Conservation (phyloP, 2,329 filamentous ascomycete species). For the Ciborinia camelliae region DNA sequence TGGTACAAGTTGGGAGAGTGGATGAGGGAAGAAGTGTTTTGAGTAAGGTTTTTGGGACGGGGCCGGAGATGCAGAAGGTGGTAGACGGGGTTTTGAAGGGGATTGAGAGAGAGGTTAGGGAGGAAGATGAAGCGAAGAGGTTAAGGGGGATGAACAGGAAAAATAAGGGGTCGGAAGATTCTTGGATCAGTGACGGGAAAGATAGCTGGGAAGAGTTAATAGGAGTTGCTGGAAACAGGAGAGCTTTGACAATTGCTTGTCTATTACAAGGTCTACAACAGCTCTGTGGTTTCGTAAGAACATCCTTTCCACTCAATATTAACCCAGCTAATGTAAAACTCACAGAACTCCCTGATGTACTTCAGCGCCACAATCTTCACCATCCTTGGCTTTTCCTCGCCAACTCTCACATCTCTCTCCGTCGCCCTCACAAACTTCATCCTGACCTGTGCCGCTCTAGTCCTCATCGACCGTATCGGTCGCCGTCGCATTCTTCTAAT, state of each 20-base stretch:
- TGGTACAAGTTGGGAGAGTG: conserved; percentile 65
- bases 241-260: conserved; percentile 81
- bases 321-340: conserved; percentile 14
- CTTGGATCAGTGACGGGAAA: conserved; percentile 30
- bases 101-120: conserved; percentile 72
- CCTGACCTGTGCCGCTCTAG: conserved; percentile 71
- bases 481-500: conserved; percentile 75
- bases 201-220: conserved; percentile 54
- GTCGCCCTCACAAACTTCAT: conserved; percentile 81
- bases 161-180: conserved; percentile 23
- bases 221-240: conserved; percentile 58
- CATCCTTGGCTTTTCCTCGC: conserved; percentile 71
- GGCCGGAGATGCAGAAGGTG: conserved; percentile 43
- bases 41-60: conserved; percentile 56
- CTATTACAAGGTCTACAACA: conserved; percentile 85
- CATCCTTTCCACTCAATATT: not conserved
- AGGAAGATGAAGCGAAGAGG: conserved; percentile 55
- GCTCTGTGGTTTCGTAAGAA: conserved; percentile 73
- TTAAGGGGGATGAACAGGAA: conserved; percentile 28
- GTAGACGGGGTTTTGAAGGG: conserved; percentile 61
- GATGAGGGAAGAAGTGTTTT: conserved; percentile 64
- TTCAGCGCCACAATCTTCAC: conserved; percentile 81
- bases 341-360: conserved; percentile 86
- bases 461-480: conserved; percentile 75
- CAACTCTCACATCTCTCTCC: conserved; percentile 74